Conservation (phyloP, 768 basidiomycete species). For the Dendrothele bispora region DNA sequence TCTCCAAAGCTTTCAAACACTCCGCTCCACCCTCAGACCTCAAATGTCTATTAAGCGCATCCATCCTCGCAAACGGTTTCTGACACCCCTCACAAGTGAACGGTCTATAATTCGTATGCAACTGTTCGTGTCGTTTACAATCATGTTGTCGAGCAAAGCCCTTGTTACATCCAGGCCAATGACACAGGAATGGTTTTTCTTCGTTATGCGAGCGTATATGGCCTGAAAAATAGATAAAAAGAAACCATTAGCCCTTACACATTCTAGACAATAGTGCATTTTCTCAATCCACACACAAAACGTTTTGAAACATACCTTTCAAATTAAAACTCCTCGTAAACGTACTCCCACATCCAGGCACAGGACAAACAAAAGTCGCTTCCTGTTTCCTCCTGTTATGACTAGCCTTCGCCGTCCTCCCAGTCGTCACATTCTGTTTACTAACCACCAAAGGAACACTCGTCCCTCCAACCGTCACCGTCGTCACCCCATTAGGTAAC, state of each 20-base stretch:
- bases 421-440: conserved; percentile 88
- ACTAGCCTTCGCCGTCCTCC: conserved; percentile 85
- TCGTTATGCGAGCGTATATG: conserved; percentile 94
- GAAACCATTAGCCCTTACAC: not conserved
- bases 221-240: conserved; percentile 42
- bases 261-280: conserved; percentile 10
- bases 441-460: conserved; percentile 31
- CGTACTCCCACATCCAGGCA: conserved; percentile 82
- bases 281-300: not conserved
- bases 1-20: conserved; percentile 48
- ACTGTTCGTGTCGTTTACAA: conserved; percentile 93
- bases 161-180: conserved; percentile 93
- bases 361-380: conserved; percentile 81
- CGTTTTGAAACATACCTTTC: conserved; percentile 56
- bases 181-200: conserved; percentile 92
- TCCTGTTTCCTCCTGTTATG: conserved; percentile 85
- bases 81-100: conserved; percentile 92
- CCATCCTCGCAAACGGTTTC: conserved; percentile 93
- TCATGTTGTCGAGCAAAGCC: conserved; percentile 95
- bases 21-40: conserved; percentile 83
- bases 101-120: conserved; percentile 90
- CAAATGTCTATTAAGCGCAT: conserved; percentile 90
- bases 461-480: conserved; percentile 10
- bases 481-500: conserved; percentile 4
- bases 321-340: conserved; percentile 94